Percentiles rank a stretch among this genome's conserved stretches.
Evolutionary conservation across 495 filamentous ascomycete species (phyloP).

Genomic region (Penicillium riverlandense): DNA sequence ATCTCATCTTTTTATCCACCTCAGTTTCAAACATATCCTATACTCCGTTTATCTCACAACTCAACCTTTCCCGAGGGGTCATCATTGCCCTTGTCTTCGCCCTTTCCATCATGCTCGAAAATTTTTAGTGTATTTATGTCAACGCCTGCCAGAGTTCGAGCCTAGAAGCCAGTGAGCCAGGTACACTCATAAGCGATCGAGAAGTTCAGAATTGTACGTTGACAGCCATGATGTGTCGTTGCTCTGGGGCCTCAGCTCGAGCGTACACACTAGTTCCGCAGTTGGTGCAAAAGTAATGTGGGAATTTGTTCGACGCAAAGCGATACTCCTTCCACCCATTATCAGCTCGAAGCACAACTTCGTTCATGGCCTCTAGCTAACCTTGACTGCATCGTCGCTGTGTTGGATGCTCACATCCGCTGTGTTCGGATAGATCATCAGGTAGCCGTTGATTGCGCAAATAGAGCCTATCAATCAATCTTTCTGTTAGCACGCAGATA

Average conservation of each 20-base stretch:
- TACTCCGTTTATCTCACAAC: no score
- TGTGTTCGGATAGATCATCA: conserved; percentile 28
- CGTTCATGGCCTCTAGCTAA: neutral
- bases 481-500: no score
- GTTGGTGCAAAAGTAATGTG: conserved; percentile 33
- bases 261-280: conserved; percentile 34
- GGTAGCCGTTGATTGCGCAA: conserved; percentile 34
- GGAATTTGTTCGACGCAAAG: conserved; percentile 25
- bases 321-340: conserved; percentile 20
- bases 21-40: no score
- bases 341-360: neutral
- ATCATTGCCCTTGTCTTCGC: neutral
- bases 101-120: conserved; percentile 18
- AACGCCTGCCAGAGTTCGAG: conserved; percentile 21
- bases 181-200: neutral
- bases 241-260: conserved; percentile 15
- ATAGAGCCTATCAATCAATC: conserved; percentile 17
- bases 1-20: no score
- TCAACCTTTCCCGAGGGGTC: neutral
- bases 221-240: conserved; percentile 22
- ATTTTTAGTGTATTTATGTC: conserved; percentile 21
- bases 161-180: conserved; percentile 8
- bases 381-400: conserved; percentile 13
- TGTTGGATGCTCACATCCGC: conserved; percentile 18
- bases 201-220: conserved; percentile 20